phyloP scores from a whole-genome alignment of 495 filamentous ascomycete genomes.

The Antarctomyces pellizariae region DNA sequence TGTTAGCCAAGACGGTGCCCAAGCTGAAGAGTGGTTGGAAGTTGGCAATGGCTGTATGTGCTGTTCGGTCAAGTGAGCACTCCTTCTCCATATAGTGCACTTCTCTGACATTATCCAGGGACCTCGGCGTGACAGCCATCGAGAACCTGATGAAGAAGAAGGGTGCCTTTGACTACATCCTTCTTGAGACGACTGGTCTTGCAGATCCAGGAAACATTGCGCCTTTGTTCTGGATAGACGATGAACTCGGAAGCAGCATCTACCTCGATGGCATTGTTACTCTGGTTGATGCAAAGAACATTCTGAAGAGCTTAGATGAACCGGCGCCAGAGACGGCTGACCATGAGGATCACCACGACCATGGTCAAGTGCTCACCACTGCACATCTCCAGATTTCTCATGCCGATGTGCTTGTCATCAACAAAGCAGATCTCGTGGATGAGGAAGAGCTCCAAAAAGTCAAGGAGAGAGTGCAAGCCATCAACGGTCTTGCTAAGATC shows the following conservation, averaged over 20 bases:
- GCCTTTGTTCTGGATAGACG: slow-evolving; percentile 92
- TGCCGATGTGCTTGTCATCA: slow-evolving; percentile 87
- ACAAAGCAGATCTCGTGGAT: slow-evolving; percentile 81
- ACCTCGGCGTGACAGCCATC: slow-evolving; percentile 77
- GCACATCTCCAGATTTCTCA: slow-evolving; percentile 93
- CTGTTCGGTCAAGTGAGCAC: slow-evolving; percentile 74
- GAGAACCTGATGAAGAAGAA: slow-evolving; percentile 90
- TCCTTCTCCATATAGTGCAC: neutral
- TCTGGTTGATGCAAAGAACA: slow-evolving; percentile 85
- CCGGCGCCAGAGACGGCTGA: slow-evolving; percentile 34
- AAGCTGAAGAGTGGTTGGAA: slow-evolving; percentile 87
- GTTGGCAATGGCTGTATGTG: slow-evolving; percentile 95
- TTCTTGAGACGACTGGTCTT: slow-evolving; percentile 87
- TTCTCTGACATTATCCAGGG: slow-evolving; percentile 23
- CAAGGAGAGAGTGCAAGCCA: slow-evolving; percentile 42
- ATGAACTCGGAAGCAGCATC: slow-evolving; percentile 77
- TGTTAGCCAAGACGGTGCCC: slow-evolving; percentile 59
- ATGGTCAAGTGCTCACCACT: slow-evolving; percentile 50
- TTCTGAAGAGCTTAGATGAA: slow-evolving; percentile 58
- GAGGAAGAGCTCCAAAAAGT: slow-evolving; percentile 38
- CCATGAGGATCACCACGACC: slow-evolving; percentile 21
- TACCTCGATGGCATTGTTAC: slow-evolving; percentile 95
- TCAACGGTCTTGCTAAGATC: slow-evolving; percentile 77
- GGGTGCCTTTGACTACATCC: slow-evolving; percentile 90
- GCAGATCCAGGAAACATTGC: slow-evolving; percentile 93